Base-by-base conservation (phyloP, 306 rosid species). In the Lathyrus oleraceus region DNA sequence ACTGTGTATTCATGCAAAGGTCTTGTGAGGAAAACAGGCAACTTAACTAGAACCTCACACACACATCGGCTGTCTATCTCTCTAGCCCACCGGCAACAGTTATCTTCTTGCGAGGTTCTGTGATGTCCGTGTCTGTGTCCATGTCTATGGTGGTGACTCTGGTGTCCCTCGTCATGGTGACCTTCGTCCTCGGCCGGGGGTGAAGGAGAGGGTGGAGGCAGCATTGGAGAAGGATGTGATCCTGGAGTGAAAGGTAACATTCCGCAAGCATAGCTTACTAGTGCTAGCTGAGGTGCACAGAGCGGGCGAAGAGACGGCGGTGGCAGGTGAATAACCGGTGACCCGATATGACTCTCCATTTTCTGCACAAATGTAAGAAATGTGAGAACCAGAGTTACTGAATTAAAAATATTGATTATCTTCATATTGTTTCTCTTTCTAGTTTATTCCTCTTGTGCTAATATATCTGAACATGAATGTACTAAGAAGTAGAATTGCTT, bases 1-100 rank as follows among this genome's bases (percentile, higher is more conserved):
- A 90, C 6, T 1, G 82, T n/a, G 82, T 84, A 84, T 21, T 60
- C 58, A 75, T 94, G 98, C 39, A 49, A 8, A 17, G 98, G 90
- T 77, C 82, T 86, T 13, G 57, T 25, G 15, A 90, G 89, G 81
- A 88, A 94, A n/a, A 76, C 40, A 30, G 89, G 86, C 74, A 79
- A 73, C n/a, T 21, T 64, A 23, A 73, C 9, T 47, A 83, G 15
- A 60, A 69, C 4, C 60, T 79, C 82, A 71, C 98, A 94, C 23
- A 94, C 90, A 53, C 98, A 94, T 30, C 85, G 79, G 74, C 53
- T 81, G 67, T 94, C 98, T 51, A 94, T 70, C 70, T 81, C 85
- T 53, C 10, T 73, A 10, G 75, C 81, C 98, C 98, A 94, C 62
- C 82, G 64, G 73, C 98, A 94, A 54, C 98, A 94, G 35, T 81